Evolutionary conservation across 352 stramenopile genomes (phyloP), one percentile per base, ranked within the genome.

Genomic region (Halophytophthora batemanensis): DNA sequence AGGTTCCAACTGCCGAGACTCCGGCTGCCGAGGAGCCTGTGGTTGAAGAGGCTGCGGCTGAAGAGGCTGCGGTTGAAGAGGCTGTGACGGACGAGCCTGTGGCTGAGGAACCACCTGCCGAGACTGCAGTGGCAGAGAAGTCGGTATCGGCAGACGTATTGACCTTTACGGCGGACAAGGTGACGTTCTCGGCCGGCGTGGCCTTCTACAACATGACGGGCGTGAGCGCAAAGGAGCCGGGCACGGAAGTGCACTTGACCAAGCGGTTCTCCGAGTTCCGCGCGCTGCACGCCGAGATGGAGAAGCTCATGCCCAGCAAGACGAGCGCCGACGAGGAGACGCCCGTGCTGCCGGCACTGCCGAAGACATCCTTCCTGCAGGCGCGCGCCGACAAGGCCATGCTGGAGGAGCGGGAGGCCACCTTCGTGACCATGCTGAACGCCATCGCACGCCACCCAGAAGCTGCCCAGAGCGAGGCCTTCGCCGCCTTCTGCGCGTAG

Each of bases 261-360:
- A 91, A 91, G 61, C 74, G 80, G 39, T 91, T 82, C 65, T 88
- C 79, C 34, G 77, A 91, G 43, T 91, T 91, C 60, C 88, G 87
- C 64, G 41, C 61, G 22, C 63, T 91, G 18, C 71, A 87, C 50
- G 45, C 64, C 15, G 57, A 86, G 31, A 65, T 88, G 50, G 53
- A 64, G 28, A 77, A 71, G 28, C 33, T 86, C 57, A 86, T 87
- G 77, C 64, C 62, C 35, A 74, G 58, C 50, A 58, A 63, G 43
- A 46, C 48, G 23, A 71, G 74, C 50, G 68, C 74, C 18, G 49
- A 61, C 7, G 40, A 56, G 6, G 62, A 59, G 40, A 54, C 63
- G 17, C 71, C 77, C 8, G 77, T 80, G 40, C 64, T 90, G 12
- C 77, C 77, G 13, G 31, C 61, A 11, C 62, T 88, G 33, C 74